Evolutionary conservation across 1,139 yeast species (phyloP).

Genomic region (Suhomyces maxii): DNA sequence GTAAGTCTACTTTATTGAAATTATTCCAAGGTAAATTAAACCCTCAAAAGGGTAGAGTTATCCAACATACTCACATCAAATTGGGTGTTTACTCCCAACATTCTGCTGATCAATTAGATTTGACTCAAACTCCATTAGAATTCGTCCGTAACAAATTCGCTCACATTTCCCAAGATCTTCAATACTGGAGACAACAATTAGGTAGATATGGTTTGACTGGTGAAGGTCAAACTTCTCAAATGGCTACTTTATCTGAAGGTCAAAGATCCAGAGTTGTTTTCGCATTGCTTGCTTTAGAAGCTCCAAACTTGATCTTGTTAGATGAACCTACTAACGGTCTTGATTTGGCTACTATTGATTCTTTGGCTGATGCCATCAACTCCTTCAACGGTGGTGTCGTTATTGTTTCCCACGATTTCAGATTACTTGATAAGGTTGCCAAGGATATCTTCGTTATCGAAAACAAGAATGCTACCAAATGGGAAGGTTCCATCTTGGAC

Average conservation of each 20-base stretch:
- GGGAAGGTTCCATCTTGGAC: conserved; percentile 89
- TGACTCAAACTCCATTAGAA: conserved; percentile 91
- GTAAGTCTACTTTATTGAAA: conserved; percentile 93
- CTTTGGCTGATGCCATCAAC: conserved; percentile 93
- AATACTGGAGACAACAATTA: conserved; percentile 98
- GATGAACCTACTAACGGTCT: conserved; percentile 99
- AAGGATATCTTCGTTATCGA: conserved; percentile 96
- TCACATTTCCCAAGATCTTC: conserved; percentile 90
- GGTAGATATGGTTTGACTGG: conserved; percentile 99
- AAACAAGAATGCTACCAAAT: conserved; percentile 89
- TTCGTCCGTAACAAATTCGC: conserved; percentile 95
- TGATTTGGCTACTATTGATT: conserved; percentile 97
- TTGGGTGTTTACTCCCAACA: conserved; percentile 99
- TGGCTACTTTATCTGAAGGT: conserved; percentile 98
- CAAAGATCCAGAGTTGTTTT: conserved; percentile 99
- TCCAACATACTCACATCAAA: conserved; percentile 95
- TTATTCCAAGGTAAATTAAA: conserved; percentile 92
- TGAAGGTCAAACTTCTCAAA: conserved; percentile 97
- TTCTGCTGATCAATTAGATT: conserved; percentile 96
- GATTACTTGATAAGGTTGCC: conserved; percentile 95
- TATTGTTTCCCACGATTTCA: conserved; percentile 98
- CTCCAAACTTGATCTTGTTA: conserved; percentile 89
- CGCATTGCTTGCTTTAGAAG: conserved; percentile 91
- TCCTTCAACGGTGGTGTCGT: conserved; percentile 97
- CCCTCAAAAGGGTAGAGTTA: conserved; percentile 92